Percentiles rank a stretch among this genome's conserved stretches.
Conservation (phyloP, 805 yeast species). For the Torulaspora gathmanii region DNA sequence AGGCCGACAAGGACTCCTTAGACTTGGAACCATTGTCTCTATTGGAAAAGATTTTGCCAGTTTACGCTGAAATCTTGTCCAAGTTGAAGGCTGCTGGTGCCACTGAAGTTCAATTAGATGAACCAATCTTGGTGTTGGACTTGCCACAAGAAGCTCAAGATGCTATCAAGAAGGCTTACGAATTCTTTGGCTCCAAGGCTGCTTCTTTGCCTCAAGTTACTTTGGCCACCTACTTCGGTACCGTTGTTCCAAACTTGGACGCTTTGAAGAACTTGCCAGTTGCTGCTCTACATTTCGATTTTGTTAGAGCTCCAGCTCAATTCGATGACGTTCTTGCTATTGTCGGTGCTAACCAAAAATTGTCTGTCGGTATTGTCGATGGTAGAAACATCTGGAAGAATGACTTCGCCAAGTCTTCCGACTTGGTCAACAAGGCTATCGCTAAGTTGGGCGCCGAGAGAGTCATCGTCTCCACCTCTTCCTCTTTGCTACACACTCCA, state of each 20-base stretch:
- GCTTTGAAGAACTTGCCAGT: slow-evolving; percentile 90
- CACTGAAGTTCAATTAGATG: slow-evolving; percentile 90
- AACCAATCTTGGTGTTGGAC: slow-evolving; percentile 94
- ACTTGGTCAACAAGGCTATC: slow-evolving; percentile 74
- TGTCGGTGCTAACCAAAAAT: slow-evolving; percentile 63
- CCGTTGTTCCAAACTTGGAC: slow-evolving; percentile 90
- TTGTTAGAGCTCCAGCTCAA: slow-evolving; percentile 94
- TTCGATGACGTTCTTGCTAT: slow-evolving; percentile 72
- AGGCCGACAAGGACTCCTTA: slow-evolving; percentile 95
- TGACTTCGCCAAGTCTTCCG: slow-evolving; percentile 83
- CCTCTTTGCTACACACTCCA: slow-evolving; percentile 97
- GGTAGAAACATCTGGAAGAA: slow-evolving; percentile 99
- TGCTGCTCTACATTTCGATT: slow-evolving; percentile 93
- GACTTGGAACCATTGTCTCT: slow-evolving; percentile 91
- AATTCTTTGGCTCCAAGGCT: slow-evolving; percentile 59
- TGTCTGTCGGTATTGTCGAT: slow-evolving; percentile 95
- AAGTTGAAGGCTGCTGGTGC: slow-evolving; percentile 95
- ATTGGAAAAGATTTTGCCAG: slow-evolving; percentile 85
- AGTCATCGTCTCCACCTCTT: slow-evolving; percentile 89
- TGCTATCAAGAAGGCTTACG: slow-evolving; percentile 86
- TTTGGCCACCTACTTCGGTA: slow-evolving; percentile 95
- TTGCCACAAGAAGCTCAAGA: slow-evolving; percentile 77
- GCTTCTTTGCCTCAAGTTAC: slow-evolving; percentile 69
- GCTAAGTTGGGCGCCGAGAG: slow-evolving; percentile 79
- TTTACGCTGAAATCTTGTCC: slow-evolving; percentile 80